These are phyloP conservation scores for Penicillium longicatenatum DNA, from an alignment of 495 filamentous ascomycete genomes.

Conservation along the genomic window DNA sequence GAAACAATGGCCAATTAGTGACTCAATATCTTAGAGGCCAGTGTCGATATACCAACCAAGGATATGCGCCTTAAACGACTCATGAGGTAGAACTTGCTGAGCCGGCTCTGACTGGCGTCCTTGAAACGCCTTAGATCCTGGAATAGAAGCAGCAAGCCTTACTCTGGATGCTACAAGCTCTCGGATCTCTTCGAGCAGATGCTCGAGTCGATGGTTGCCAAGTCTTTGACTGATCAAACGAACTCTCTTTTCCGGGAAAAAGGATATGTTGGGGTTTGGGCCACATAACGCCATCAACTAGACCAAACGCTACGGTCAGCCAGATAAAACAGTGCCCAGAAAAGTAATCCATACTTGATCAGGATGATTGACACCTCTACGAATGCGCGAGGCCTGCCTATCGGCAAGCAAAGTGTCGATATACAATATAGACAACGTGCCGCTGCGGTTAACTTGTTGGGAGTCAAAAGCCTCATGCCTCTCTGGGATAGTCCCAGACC, in stretches of 20 bases:
- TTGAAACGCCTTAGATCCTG: not conserved
- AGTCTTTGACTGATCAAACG: constrained; percentile 11
- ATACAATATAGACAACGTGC: not conserved
- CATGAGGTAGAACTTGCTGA: not conserved
- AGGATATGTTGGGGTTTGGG: constrained; percentile 19
- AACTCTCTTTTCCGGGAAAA: constrained; percentile 19
- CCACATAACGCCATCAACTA: constrained; percentile 12
- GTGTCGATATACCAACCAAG: not conserved
- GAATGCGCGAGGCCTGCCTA: constrained; percentile 3
- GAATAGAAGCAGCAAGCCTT: constrained; percentile 5
- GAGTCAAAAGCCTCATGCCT: no score
- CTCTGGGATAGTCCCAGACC: no score
- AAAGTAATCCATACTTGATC: constrained; percentile 1
- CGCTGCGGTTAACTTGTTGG: no score
- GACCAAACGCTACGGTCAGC: not conserved
- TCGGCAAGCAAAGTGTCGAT: constrained; percentile 4
- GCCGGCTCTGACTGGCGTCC: not conserved
- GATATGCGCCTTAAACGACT: not conserved
- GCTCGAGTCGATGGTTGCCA: constrained; percentile 18
- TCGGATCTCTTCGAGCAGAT: constrained; percentile 18
- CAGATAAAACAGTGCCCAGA: not conserved
- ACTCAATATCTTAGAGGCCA: no score
- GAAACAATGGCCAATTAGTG: no score
- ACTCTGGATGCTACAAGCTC: constrained; percentile 12
- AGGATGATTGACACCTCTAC: not conserved